Percentiles rank a stretch among this genome's conserved stretches.
phyloP scores from a whole-genome alignment of 176 grass and related monocot genomes.

The Zoysia japonica region DNA sequence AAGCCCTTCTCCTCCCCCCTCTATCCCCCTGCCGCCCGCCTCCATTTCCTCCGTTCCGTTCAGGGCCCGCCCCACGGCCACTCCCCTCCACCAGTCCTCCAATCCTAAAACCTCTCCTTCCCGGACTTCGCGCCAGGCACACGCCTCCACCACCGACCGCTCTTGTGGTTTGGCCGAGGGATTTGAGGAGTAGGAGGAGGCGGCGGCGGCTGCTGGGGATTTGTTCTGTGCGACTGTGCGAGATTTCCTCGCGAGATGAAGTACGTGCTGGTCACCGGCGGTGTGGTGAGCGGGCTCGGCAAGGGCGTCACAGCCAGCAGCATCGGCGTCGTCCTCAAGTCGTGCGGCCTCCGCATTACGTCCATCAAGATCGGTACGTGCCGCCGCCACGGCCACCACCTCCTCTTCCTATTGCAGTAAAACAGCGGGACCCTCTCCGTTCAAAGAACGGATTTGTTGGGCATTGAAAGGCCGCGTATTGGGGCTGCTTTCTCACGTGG shows the following conservation, averaged over 20 bases:
- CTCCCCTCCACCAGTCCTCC: background rate
- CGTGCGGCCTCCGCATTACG: constrained; percentile 70
- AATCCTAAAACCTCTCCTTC: constrained; percentile 32
- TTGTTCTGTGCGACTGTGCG: background rate
- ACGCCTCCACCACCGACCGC: background rate
- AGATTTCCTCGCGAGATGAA: constrained; percentile 51
- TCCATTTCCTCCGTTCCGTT: constrained; percentile 23
- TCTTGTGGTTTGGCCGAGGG: background rate
- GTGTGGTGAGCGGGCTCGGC: constrained; percentile 62
- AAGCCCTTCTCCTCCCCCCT: constrained; percentile 29
- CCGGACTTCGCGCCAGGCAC: background rate
- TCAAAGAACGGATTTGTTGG: background rate
- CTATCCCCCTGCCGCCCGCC: constrained; percentile 36
- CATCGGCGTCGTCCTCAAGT: constrained; percentile 68
- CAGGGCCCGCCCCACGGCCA: background rate
- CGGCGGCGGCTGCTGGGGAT: constrained; percentile 19
- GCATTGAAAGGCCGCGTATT: background rate
- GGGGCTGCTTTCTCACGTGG: background rate
- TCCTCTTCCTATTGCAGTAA: background rate
- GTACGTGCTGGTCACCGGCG: constrained; percentile 73
- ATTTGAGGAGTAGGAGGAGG: background rate
- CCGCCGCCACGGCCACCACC: constrained; percentile 8
- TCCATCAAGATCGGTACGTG: constrained; percentile 69
- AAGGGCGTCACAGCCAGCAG: constrained; percentile 76
- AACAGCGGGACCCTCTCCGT: background rate